phyloP scores from a whole-genome alignment of 768 basidiomycete species.

The Tephrocybe sp. region DNA sequence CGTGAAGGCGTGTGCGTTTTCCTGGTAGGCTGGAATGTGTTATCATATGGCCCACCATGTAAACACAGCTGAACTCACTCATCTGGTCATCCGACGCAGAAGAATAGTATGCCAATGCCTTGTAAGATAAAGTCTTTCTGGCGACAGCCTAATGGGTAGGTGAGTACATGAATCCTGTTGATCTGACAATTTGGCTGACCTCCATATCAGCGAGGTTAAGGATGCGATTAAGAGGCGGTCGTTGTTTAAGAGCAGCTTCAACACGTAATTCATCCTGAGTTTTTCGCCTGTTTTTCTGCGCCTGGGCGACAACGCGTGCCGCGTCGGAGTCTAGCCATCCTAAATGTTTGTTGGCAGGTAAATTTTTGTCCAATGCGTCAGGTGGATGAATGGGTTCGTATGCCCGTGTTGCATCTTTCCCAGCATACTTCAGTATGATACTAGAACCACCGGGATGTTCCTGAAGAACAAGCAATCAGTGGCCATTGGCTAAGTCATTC shows the following conservation, averaged over 20 bases:
- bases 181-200: conserved; percentile 35
- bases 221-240: conserved; percentile 68
- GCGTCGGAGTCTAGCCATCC: conserved; percentile 59
- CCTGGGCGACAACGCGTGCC: conserved; percentile 33
- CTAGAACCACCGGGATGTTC: conserved; percentile 81
- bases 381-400: conserved; percentile 87
- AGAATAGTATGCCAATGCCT: conserved; percentile 81
- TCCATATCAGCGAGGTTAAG: conserved; percentile 83
- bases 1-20: conserved; percentile 80
- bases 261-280: conserved; percentile 74
- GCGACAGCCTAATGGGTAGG: conserved; percentile 59
- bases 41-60: conserved; percentile 17
- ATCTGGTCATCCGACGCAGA: conserved; percentile 87
- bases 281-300: conserved; percentile 42
- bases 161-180: neutral
- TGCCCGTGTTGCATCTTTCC: conserved; percentile 76
- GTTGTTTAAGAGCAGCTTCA: conserved; percentile 54
- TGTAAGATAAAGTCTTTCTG: conserved; percentile 66
- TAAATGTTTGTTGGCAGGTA: conserved; percentile 70
- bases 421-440: conserved; percentile 83
- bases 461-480: conserved; percentile 29
- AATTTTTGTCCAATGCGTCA: conserved; percentile 72
- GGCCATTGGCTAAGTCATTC: conserved; percentile 1
- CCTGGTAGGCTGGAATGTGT: conserved; percentile 45
- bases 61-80: conserved; percentile 43